Evolutionary conservation across 352 stramenopile species (phyloP).

Genomic region (Phytopythium helicoides): DNA sequence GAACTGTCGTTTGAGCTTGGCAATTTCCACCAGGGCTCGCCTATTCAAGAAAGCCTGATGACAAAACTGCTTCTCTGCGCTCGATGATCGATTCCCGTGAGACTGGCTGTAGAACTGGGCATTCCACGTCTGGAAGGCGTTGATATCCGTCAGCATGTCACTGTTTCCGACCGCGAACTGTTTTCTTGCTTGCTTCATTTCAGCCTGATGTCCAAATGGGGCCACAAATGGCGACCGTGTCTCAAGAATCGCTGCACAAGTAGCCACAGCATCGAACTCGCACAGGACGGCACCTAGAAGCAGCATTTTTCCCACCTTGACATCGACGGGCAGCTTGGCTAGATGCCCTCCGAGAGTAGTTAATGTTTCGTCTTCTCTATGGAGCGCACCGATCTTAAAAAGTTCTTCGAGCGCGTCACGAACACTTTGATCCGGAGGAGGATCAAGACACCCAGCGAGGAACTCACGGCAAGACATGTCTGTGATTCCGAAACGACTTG

Average conservation of each 20-base stretch:
- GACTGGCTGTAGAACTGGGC: constrained; percentile 23
- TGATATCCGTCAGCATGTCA: constrained; percentile 77
- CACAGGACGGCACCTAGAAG: constrained; percentile 94
- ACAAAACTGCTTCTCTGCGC: constrained; percentile 62
- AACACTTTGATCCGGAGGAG: constrained; percentile 86
- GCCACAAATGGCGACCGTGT: constrained; percentile 84
- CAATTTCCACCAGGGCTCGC: constrained; percentile 54
- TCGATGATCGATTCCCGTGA: constrained; percentile 13
- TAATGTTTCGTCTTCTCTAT: constrained; percentile 59
- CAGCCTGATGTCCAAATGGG: constrained; percentile 61
- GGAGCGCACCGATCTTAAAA: constrained; percentile 86
- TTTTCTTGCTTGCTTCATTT: constrained; percentile 64
- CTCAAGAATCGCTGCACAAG: constrained; percentile 71
- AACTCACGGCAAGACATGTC: constrained; percentile 82
- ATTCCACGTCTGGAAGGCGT: constrained; percentile 70
- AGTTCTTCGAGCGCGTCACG: constrained; percentile 90
- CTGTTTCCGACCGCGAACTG: constrained; percentile 56
- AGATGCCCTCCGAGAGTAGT: constrained; percentile 94
- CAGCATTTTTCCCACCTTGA: constrained; percentile 96
- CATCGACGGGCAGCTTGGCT: constrained; percentile 94
- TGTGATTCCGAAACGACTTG: constrained; percentile 72
- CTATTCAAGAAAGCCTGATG: constrained; percentile 62
- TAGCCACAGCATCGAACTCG: constrained; percentile 73
- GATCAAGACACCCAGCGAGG: constrained; percentile 90
- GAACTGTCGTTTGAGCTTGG: constrained; percentile 80